Conservation (phyloP, 2,329 filamentous ascomycete genomes). For the Colletotrichum sidae region DNA sequence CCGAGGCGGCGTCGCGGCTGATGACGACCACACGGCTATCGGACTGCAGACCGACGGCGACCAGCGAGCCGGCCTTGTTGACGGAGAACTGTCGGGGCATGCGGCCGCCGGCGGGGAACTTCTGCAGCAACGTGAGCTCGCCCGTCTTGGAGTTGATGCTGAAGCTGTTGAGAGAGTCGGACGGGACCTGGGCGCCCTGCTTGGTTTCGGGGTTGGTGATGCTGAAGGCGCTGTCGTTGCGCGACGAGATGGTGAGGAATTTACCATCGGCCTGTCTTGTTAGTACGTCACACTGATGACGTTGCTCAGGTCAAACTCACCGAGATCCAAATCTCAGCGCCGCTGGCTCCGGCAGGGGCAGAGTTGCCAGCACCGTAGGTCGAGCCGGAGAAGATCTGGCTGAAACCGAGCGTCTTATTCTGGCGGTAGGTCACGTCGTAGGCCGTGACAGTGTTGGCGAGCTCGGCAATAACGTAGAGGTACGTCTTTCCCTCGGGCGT, state of each 20-base stretch:
- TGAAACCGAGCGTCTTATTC: conserved; percentile 55
- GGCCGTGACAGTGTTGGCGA: conserved; percentile 66
- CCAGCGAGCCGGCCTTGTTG: conserved; percentile 71
- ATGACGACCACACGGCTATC: conserved; percentile 72
- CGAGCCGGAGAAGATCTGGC: conserved; percentile 58
- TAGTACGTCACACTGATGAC: conserved; percentile 11
- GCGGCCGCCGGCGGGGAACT: conserved; percentile 72
- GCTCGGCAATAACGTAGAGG: conserved; percentile 72
- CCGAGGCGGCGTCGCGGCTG: conserved; percentile 68
- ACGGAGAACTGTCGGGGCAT: conserved; percentile 76
- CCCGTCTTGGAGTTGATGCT: conserved; percentile 66
- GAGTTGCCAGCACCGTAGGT: conserved; percentile 58
- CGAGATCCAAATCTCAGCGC: conserved; percentile 68
- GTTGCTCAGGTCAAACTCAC: conserved; percentile 54
- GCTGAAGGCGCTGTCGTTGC: conserved; percentile 68
- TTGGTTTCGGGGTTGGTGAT: conserved; percentile 58
- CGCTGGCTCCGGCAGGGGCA: conserved; percentile 56
- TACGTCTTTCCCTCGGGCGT: conserved; percentile 56
- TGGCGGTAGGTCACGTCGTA: conserved; percentile 66
- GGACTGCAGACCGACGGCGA: conserved; percentile 75
- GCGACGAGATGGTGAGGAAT: conserved; percentile 76
- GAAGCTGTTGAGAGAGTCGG: conserved; percentile 75
- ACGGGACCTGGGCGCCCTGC: conserved; percentile 53
- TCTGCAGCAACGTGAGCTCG: conserved; percentile 64
- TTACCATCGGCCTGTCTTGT: conserved; percentile 63